Evolutionary conservation across 1,139 yeast genomes (phyloP).

Genomic region (Hemisphaericaspora subhashii): DNA sequence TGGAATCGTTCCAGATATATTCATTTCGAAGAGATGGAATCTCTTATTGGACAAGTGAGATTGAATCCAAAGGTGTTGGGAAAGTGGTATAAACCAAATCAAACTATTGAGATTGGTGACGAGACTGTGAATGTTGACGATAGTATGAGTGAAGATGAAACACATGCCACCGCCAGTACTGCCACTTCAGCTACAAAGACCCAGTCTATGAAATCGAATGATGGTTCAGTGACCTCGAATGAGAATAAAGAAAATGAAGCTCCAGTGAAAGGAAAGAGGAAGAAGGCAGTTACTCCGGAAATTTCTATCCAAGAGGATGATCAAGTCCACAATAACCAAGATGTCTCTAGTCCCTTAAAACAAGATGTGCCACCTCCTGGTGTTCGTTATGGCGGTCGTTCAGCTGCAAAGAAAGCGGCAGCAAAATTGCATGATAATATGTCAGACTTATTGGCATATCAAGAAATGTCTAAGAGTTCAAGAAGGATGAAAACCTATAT

Average conservation of each 20-base stretch:
- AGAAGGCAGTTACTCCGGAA: too few species aligned
- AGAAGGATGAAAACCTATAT: conserved; percentile 40
- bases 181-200: neutral
- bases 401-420: conserved; percentile 70
- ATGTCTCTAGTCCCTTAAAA: neutral
- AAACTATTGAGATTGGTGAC: neutral
- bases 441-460: conserved; percentile 63
- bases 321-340: too few species aligned
- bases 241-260: neutral
- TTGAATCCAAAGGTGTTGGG: conserved; percentile 42
- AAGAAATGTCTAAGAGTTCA: conserved; percentile 43
- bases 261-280: neutral
- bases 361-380: neutral
- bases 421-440: conserved; percentile 66
- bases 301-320: too few species aligned
- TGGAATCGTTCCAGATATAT: conserved; percentile 44
- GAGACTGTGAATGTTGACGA: conserved; percentile 26
- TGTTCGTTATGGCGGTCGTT: conserved; percentile 22
- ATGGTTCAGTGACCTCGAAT: neutral
- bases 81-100: conserved; percentile 34
- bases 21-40: conserved; percentile 40
- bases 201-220: neutral
- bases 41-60: conserved; percentile 52
- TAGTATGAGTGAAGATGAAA: conserved; percentile 35
- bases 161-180: too few species aligned